Evolutionary conservation across 2,329 filamentous ascomycete genomes (phyloP).

Genomic region (Simplicillium sp.): DNA sequence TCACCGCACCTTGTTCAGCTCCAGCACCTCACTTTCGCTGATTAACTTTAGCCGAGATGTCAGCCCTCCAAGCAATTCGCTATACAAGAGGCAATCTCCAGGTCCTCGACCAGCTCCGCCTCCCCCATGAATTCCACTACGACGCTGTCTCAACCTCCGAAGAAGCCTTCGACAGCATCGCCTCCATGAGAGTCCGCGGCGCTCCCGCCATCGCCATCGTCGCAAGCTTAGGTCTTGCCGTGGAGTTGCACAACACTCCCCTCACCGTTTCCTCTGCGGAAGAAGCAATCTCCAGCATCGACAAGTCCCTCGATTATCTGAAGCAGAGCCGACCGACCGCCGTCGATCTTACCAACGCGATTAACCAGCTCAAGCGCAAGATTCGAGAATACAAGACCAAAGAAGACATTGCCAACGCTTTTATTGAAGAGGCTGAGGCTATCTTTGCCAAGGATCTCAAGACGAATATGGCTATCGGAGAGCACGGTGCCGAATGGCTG

Average conservation of each 20-base stretch:
- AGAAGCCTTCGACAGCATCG: slow-evolving; percentile 76
- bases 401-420: slow-evolving; percentile 53
- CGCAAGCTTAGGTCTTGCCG: slow-evolving; percentile 79
- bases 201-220: slow-evolving; percentile 97
- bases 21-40: no score
- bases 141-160: slow-evolving; percentile 60
- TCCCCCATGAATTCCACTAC: slow-evolving; percentile 74
- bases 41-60: slow-evolving; percentile 28
- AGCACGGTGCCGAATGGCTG: slow-evolving; percentile 78
- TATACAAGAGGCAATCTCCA: slow-evolving; percentile 63
- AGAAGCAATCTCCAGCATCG: slow-evolving; percentile 62
- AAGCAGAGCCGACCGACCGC: slow-evolving; percentile 86
- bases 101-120: slow-evolving; percentile 74
- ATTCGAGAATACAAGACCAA: slow-evolving; percentile 39
- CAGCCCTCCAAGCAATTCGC: slow-evolving; percentile 66
- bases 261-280: slow-evolving; percentile 31
- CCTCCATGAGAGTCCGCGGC: slow-evolving; percentile 65
- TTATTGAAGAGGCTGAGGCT: slow-evolving; percentile 70
- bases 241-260: slow-evolving; percentile 59
- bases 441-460: slow-evolving; percentile 81
- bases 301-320: slow-evolving; percentile 73
- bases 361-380: slow-evolving; percentile 62
- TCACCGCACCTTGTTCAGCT: no score
- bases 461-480: slow-evolving; percentile 81
- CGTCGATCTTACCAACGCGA: slow-evolving; percentile 88